phyloP scores from a whole-genome alignment of 352 stramenopile genomes.

The Blastocystis sp. region DNA sequence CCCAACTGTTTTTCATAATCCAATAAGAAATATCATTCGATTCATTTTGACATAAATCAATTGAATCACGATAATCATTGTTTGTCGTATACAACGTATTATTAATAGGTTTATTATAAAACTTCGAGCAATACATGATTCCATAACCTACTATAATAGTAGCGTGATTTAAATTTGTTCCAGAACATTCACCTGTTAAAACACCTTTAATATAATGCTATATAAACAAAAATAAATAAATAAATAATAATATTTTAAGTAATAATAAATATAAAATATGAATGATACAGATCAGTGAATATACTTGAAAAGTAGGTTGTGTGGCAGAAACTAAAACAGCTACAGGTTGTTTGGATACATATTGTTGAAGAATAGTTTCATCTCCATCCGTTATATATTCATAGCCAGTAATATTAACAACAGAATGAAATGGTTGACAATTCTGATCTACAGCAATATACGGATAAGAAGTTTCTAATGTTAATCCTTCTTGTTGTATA shows the following conservation, averaged over 20 bases:
- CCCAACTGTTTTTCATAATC: slow-evolving; percentile 92
- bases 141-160: slow-evolving; percentile 75
- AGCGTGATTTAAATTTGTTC: slow-evolving; percentile 76
- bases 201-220: slow-evolving; percentile 75
- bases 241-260: too few species aligned
- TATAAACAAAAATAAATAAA: too few species aligned
- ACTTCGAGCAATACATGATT: too few species aligned
- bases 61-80: too few species aligned
- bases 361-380: slow-evolving; percentile 59
- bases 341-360: slow-evolving; percentile 71
- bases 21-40: too few species aligned
- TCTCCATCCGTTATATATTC: slow-evolving; percentile 61
- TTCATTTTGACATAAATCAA: too few species aligned
- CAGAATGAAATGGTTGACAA: slow-evolving; percentile 42
- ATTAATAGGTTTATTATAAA: too few species aligned
- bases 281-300: too few species aligned
- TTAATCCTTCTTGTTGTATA: slow-evolving; percentile 69
- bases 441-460: slow-evolving; percentile 58
- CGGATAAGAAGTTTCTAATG: slow-evolving; percentile 72
- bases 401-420: slow-evolving; percentile 62
- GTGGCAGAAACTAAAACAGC: slow-evolving; percentile 74
- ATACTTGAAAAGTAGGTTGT: slow-evolving; percentile 82
- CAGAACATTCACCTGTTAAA: slow-evolving; percentile 55
- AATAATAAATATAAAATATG: too few species aligned
- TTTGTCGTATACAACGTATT: too few species aligned